phyloP scores from a whole-genome alignment of 345 rosid species.

The Camelina hispida region DNA sequence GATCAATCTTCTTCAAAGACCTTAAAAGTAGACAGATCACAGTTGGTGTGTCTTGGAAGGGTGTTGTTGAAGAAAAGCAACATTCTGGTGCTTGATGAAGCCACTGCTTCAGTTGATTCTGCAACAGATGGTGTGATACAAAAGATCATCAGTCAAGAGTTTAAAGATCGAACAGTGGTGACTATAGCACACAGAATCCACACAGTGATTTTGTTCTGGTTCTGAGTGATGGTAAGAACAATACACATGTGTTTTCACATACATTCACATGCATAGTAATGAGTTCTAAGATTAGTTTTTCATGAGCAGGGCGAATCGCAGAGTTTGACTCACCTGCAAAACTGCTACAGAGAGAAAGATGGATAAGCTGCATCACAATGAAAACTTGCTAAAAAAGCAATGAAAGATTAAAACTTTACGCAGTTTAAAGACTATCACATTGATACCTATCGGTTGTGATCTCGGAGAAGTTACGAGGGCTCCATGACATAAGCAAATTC shows the following conservation, averaged over 20 bases:
- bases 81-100: slow-evolving; percentile 89
- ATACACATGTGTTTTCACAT: slow-evolving; percentile 10
- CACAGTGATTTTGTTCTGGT: slow-evolving; percentile 87
- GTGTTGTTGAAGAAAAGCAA: slow-evolving; percentile 83
- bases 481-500: slow-evolving; percentile 82
- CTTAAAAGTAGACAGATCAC: slow-evolving; percentile 61
- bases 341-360: slow-evolving; percentile 60
- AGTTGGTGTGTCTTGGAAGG: slow-evolving; percentile 84
- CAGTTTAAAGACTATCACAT: not conserved
- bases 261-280: not conserved
- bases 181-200: slow-evolving; percentile 97
- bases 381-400: not conserved
- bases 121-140: slow-evolving; percentile 89
- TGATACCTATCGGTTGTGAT: slow-evolving; percentile 73
- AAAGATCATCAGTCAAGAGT: slow-evolving; percentile 75
- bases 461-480: slow-evolving; percentile 67
- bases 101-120: slow-evolving; percentile 93
- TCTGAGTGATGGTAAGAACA: slow-evolving; percentile 84
- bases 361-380: slow-evolving; percentile 62
- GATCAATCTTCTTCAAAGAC: slow-evolving; percentile 73
- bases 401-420: slow-evolving; percentile 3
- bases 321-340: slow-evolving; percentile 79
- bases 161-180: slow-evolving; percentile 78
- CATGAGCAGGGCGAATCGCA: slow-evolving; percentile 78
- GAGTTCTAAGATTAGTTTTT: slow-evolving; percentile 4